Evolutionary conservation across 2,329 filamentous ascomycete genomes (phyloP).

Genomic region (Diaporthe sp.): DNA sequence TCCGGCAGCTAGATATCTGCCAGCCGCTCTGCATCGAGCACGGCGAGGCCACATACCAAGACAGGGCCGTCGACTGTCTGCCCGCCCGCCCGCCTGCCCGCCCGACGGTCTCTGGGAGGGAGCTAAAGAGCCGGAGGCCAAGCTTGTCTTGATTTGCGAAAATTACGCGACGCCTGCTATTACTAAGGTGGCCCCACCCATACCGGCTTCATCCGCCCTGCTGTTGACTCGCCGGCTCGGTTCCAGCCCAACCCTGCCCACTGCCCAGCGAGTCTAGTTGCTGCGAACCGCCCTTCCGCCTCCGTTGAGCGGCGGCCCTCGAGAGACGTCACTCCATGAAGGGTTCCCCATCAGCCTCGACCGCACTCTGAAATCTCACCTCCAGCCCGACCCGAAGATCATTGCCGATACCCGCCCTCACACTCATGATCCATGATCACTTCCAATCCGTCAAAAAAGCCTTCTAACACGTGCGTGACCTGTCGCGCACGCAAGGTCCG

Average conservation of each 20-base stretch:
- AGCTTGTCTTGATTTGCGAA: slow-evolving; percentile 11
- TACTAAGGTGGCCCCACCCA: slow-evolving; percentile 21
- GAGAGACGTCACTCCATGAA: slow-evolving; percentile 24
- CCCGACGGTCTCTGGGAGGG: background rate
- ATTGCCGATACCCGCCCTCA: background rate
- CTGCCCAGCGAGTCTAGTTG: slow-evolving; percentile 12
- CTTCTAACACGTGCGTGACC: slow-evolving; percentile 36
- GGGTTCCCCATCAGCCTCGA: slow-evolving; percentile 6
- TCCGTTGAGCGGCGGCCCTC: slow-evolving; percentile 24
- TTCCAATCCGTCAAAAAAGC: slow-evolving; percentile 34
- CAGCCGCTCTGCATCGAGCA: background rate
- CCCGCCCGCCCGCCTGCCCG: too few relatives aligned
- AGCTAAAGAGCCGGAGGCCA: background rate
- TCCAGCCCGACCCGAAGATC: slow-evolving; percentile 14
- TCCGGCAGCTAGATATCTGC: background rate
- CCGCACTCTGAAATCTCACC: background rate
- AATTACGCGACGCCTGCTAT: slow-evolving; percentile 25
- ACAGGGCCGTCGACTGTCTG: background rate
- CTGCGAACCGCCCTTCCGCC: slow-evolving; percentile 17
- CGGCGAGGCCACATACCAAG: background rate
- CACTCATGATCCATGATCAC: slow-evolving; percentile 33
- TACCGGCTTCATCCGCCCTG: slow-evolving; percentile 14
- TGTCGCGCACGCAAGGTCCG: slow-evolving; percentile 60
- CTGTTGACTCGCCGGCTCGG: slow-evolving; percentile 21
- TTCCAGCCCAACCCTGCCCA: background rate